phyloP scores from a whole-genome alignment of 2,329 filamentous ascomycete species.

The Fusarium cyanostomum region DNA sequence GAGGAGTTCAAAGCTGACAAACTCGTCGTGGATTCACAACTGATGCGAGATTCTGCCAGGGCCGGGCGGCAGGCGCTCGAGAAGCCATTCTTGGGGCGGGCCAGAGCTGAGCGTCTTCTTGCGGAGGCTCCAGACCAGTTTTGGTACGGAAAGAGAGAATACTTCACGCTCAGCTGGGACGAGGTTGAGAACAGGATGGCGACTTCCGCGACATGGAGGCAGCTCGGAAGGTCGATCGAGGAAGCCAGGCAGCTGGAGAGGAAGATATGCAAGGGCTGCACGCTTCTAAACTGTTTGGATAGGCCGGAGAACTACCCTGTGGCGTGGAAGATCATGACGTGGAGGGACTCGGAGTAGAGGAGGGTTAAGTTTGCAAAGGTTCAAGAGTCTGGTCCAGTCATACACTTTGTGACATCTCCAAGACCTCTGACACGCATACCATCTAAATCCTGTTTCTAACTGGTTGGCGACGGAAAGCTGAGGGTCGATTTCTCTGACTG shows the following conservation, averaged over 20 bases:
- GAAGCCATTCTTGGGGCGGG: background rate
- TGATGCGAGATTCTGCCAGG: background rate
- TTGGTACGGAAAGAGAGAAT: background rate
- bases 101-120: background rate
- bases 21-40: background rate
- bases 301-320: background rate
- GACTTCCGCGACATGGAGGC: background rate
- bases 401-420: too few relatives aligned
- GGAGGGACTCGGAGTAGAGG: background rate
- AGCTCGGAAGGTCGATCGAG: background rate
- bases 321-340: conserved; percentile 1
- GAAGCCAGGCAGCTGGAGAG: background rate
- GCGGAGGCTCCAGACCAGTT: background rate
- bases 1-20: background rate
- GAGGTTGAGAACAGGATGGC: background rate
- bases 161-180: background rate
- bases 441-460: too few relatives aligned
- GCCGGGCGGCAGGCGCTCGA: background rate
- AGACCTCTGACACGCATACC: too few relatives aligned
- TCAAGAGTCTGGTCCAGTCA: too few relatives aligned
- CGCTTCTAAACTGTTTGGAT: background rate
- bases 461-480: too few relatives aligned
- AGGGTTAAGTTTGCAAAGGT: too few relatives aligned
- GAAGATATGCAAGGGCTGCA: background rate
- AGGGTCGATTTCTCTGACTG: too few relatives aligned